Evolutionary conservation across 2,329 filamentous ascomycete species (phyloP), one percentile per base, ranked within the genome.

Genomic region (Venturia asperata): DNA sequence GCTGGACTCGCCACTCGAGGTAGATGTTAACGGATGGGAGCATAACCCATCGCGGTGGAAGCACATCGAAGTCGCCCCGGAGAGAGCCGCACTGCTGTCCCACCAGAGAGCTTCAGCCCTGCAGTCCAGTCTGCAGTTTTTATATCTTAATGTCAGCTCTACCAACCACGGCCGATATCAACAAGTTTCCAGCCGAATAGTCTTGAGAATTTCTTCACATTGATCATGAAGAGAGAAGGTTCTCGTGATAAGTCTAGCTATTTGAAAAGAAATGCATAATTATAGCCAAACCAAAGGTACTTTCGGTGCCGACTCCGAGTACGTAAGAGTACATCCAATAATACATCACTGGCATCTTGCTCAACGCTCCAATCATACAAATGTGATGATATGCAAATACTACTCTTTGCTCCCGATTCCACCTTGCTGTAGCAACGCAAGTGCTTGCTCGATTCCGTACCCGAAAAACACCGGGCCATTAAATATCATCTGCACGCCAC

Each of bases 381-480:
- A 43, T 15, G 24, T 43, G 27, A n/a, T 43, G 4, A 24, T 27
- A 19, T 43, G 27, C 15, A 43, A 19, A 27, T 19, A 13, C 60
- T 39, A 43, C 39, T 43, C 13, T 21, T 62, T 62, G 60, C 60
- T 47, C 39, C 60, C 60, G 1, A 62, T 3, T 24, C 60, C 60
- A 39, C 39, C n/a, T 19, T 62, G 60, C 39, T 34, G 60, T 13
- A 62, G 34, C 63, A 95, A 82, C 64, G 85, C 81, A 30, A 90
- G 83, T n/a, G 90, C 89, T 73, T 95, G 87, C 67, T 95, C 90
- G 67, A 91, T 84, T 11, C 88, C 86, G 72, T 96, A 97, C 0
- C 93, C 93, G 70, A 97, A 91, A 72, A 97, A 97, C 0, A 97
- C 92, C 0, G 93, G 93, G 0, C 93, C 93, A 10, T 90, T 96